These are phyloP conservation scores for Ceratobasidium sp. DNA, from an alignment of 1,284 basidiomycete genomes.

Conservation along the genomic window DNA sequence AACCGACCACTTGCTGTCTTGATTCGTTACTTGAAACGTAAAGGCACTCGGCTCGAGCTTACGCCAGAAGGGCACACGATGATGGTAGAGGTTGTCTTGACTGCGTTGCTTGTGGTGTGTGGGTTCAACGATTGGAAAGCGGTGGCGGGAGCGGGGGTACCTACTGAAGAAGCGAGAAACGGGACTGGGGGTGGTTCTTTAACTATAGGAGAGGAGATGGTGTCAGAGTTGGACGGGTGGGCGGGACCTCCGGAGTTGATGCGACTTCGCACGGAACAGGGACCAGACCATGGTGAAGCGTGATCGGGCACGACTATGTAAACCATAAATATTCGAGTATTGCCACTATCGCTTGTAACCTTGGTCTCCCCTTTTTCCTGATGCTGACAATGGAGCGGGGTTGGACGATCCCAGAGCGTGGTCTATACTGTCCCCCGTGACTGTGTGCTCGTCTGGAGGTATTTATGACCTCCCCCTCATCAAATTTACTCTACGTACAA, in stretches of 20 bases:
- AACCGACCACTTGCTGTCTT: conserved; percentile 17
- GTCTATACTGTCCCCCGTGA: too few species aligned
- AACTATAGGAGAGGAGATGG: conserved; percentile 29
- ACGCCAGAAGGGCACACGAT: conserved; percentile 25
- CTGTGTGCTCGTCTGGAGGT: too few species aligned
- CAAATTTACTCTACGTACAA: too few species aligned
- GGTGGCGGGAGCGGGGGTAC: conserved; percentile 12
- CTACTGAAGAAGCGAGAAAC: background rate
- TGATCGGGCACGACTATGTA: background rate
- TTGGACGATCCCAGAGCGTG: too few species aligned
- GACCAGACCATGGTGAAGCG: background rate
- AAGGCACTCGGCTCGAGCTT: conserved; percentile 13
- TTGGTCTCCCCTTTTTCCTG: too few species aligned
- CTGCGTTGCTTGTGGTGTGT: background rate
- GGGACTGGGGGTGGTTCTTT: conserved; percentile 1
- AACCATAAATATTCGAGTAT: too few species aligned
- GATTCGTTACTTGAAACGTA: conserved; percentile 14
- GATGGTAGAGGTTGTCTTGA: conserved; percentile 12
- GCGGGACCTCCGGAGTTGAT: conserved; percentile 26
- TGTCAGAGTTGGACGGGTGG: conserved; percentile 34
- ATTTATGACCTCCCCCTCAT: too few species aligned
- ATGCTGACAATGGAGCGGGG: too few species aligned
- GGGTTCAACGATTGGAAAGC: conserved; percentile 20
- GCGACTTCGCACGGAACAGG: background rate
- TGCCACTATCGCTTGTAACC: too few species aligned